Conservation (phyloP, 2,329 filamentous ascomycete genomes). For the Paecilomyces sp. region DNA sequence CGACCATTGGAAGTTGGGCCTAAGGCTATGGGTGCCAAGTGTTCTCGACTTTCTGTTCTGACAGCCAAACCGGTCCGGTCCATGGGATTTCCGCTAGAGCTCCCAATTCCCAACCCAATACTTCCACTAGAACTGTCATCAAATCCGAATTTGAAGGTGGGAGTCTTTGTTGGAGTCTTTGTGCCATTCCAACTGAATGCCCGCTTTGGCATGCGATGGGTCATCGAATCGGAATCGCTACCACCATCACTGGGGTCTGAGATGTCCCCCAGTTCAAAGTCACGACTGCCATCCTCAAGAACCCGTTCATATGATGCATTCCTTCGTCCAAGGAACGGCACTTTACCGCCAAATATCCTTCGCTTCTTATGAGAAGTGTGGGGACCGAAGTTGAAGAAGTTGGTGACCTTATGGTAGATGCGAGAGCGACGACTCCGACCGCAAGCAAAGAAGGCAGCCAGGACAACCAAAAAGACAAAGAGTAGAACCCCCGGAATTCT, state of each 20-base stretch:
- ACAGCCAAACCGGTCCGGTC: slow-evolving; percentile 67
- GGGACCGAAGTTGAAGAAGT: slow-evolving; percentile 21
- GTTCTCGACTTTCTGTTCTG: slow-evolving; percentile 79
- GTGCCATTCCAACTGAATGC: slow-evolving; percentile 24
- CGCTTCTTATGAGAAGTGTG: slow-evolving; percentile 32
- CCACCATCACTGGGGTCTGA: slow-evolving; percentile 51
- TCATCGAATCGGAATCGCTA: slow-evolving; percentile 48
- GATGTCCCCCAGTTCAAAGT: slow-evolving; percentile 70
- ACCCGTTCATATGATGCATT: slow-evolving; percentile 68
- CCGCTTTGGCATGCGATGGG: slow-evolving; percentile 47
- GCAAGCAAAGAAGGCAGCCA: slow-evolving; percentile 66
- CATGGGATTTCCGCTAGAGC: slow-evolving; percentile 35
- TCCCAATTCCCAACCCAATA: slow-evolving; percentile 29
- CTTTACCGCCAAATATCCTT: slow-evolving; percentile 58
- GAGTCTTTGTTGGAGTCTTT: slow-evolving; percentile 23
- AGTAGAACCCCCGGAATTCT: slow-evolving; percentile 68
- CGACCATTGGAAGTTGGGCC: slow-evolving; percentile 42
- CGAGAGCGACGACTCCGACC: slow-evolving; percentile 68
- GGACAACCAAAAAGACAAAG: slow-evolving; percentile 65
- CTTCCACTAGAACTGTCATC: slow-evolving; percentile 35
- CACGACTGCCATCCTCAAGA: slow-evolving; percentile 66
- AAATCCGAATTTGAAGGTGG: slow-evolving; percentile 28
- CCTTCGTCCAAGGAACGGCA: slow-evolving; percentile 28
- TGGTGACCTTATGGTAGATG: slow-evolving; percentile 49
- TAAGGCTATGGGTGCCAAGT: slow-evolving; percentile 52